phyloP scores from a whole-genome alignment of 345 rosid species.

The Linum lewisii region DNA sequence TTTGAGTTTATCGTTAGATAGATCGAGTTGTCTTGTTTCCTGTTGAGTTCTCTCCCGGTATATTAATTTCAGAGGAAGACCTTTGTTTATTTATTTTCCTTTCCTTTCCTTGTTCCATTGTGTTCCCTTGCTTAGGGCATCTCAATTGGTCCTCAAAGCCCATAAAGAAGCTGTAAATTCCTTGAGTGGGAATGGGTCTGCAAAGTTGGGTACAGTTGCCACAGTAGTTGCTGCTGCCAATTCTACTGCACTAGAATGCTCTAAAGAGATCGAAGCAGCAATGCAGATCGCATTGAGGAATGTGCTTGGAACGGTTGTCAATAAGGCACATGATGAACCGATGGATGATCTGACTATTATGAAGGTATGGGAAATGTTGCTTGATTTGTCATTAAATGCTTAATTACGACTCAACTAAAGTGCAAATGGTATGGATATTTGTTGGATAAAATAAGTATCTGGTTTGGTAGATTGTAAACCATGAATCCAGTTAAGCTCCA shows the following conservation, averaged over 20 bases:
- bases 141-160: conserved; percentile 88
- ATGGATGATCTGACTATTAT: conserved; percentile 90
- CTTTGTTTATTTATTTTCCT: background rate
- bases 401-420: background rate
- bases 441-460: background rate
- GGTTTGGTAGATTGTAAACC: background rate
- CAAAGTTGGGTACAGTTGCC: conserved; percentile 87
- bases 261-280: conserved; percentile 96
- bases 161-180: conserved; percentile 96
- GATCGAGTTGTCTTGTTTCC: background rate
- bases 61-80: background rate
- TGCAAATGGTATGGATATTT: background rate
- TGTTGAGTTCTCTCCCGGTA: background rate
- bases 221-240: conserved; percentile 96
- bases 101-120: background rate
- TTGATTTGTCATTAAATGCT: background rate
- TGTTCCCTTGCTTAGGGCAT: conserved; percentile 43
- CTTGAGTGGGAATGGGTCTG: conserved; percentile 78
- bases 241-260: conserved; percentile 87
- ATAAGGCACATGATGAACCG: conserved; percentile 61
- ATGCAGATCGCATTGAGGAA: conserved; percentile 96
- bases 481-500: too few relatives aligned
- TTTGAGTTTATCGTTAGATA: background rate
- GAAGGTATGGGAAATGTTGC: conserved; percentile 43
- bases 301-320: conserved; percentile 57